A percentile compares a stretch with the other conserved stretches of the same genome.
Conservation (phyloP, 169 alveolate genomes). For the Babesia ovis region DNA sequence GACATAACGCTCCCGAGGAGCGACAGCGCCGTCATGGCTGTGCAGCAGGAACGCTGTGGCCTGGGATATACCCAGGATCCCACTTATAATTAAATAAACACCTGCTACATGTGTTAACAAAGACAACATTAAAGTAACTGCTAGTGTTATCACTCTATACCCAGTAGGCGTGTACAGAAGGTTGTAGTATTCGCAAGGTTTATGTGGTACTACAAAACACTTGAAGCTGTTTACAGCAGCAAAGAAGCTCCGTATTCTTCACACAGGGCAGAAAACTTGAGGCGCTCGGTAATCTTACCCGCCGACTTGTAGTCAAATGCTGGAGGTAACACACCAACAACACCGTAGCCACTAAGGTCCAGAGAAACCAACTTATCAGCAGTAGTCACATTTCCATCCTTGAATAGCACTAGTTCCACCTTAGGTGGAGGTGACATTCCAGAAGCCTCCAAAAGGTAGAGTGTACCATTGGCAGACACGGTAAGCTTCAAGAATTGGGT, state of each 20-base stretch:
- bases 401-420: constrained; percentile 47
- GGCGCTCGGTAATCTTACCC: background rate
- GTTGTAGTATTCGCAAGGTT: no score
- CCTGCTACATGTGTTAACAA: background rate
- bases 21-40: background rate
- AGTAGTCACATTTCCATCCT: constrained; percentile 31
- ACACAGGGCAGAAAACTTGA: background rate
- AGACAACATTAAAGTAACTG: constrained; percentile 11
- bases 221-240: background rate
- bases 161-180: background rate
- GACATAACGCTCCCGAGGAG: background rate
- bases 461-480: constrained; percentile 55
- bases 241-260: constrained; percentile 23
- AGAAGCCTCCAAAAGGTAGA: constrained; percentile 72
- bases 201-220: background rate
- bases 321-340: constrained; percentile 17
- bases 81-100: background rate
- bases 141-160: background rate
- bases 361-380: constrained; percentile 3
- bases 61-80: background rate
- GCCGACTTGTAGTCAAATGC: constrained; percentile 19
- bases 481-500: constrained; percentile 64
- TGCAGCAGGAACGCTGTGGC: background rate
- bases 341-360: constrained; percentile 12
- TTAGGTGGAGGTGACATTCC: constrained; percentile 75